Evolutionary conservation across 352 stramenopile species (phyloP), one percentile per base, ranked within the genome.

Genomic region (Pythium myriotylum): DNA sequence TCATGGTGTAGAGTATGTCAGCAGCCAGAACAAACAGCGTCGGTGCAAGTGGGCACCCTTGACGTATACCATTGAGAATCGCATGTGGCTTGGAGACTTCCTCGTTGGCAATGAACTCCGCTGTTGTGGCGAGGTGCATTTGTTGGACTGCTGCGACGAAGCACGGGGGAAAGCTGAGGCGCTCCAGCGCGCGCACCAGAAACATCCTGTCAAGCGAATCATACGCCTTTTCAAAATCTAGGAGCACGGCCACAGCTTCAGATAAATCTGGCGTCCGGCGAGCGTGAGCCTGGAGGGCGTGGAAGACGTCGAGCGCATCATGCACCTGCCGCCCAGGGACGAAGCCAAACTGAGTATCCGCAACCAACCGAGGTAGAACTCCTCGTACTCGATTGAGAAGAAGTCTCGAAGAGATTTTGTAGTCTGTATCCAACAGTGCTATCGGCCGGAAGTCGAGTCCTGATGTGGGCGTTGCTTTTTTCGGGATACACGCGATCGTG

Each of bases 181-280:
- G 4, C 3, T 9, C 8, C 1, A 59, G n/a, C 5, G 23, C 52
- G 2, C 1, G 14, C 3, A 19, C 16, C 17, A 59, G 10, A 26
- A 50, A 43, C 5, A 4, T 17, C 4, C 37, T 17, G 37, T 43
- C 37, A 16, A 43, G 37, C 17, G 37, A 20, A 14, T 43, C 37
- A 16, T 43, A 43, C 5, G 37, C 37, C 13, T 56, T 56, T 3
- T 33, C 49, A 29, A 56, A 56, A 12, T 56, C 49, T 9, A 56
- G 49, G 2, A 20, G 46, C 5, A 56, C 22, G 3, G 49, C 49
- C 0, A 56, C 17, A 7, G 49, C 20, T 4, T 33, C 43, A 1
- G 2, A 16, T 16, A 37, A 24, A 7, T 14, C 19, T 3, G 6
- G 6, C 0, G 19, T 23, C 2, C 20, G 0, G 1, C 12, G 12